phyloP scores from a whole-genome alignment of 1,139 yeast genomes.

The Blastobotrys aristatus region DNA sequence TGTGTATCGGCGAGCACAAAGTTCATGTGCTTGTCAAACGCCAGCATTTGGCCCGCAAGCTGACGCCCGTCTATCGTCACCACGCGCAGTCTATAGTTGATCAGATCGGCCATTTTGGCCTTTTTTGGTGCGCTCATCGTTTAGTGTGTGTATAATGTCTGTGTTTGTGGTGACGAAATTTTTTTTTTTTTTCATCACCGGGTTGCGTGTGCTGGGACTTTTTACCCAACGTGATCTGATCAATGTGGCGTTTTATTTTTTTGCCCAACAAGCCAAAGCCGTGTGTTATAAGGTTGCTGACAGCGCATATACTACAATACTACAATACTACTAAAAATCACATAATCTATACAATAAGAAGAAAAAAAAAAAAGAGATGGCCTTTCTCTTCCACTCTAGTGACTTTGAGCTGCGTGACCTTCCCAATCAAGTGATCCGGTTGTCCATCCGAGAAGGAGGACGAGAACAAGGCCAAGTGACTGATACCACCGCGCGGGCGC shows the following conservation, averaged over 20 bases:
- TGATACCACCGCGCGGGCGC: neutral
- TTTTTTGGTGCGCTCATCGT: conserved; percentile 30
- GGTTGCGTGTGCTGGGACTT: neutral
- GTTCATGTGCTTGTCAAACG: conserved; percentile 89
- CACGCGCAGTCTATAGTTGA: conserved; percentile 69
- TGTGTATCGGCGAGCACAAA: conserved; percentile 80
- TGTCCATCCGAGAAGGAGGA: neutral
- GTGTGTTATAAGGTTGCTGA: too few species aligned
- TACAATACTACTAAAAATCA: too few species aligned
- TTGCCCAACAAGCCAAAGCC: too few species aligned
- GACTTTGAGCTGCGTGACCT: neutral
- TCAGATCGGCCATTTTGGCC: conserved; percentile 55
- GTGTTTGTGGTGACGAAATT: neutral
- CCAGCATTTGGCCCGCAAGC: conserved; percentile 72
- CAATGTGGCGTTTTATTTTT: too few species aligned
- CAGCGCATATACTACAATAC: too few species aligned
- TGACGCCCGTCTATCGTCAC: conserved; percentile 70
- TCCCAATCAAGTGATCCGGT: neutral
- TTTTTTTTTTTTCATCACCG: neutral
- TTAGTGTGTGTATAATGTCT: neutral
- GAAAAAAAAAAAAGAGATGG: too few species aligned
- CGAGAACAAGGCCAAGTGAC: neutral
- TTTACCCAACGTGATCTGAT: neutral
- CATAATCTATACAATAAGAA: too few species aligned
- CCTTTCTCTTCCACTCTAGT: neutral